These are phyloP conservation scores for Fraxinus anomala DNA, from an alignment of 257 asterid species.

Conservation along the genomic window DNA sequence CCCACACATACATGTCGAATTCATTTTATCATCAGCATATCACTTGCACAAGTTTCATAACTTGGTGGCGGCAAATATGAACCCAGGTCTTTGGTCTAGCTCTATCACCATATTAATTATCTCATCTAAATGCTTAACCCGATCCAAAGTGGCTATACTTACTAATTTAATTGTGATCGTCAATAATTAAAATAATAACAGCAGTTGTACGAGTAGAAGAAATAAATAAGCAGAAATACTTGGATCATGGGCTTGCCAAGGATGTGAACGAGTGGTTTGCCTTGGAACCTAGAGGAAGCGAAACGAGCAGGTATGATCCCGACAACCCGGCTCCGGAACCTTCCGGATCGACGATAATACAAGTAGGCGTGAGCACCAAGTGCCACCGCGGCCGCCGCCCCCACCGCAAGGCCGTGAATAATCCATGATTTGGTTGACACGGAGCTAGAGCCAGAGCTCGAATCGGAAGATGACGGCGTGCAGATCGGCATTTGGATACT, in stretches of 20 bases:
- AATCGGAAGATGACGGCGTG: conserved; percentile 45
- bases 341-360: conserved; percentile 50
- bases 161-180: neutral
- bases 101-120: neutral
- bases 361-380: conserved; percentile 63
- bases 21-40: too few species aligned
- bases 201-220: neutral
- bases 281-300: conserved; percentile 87
- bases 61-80: too few species aligned
- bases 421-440: conserved; percentile 54
- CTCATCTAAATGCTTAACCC: neutral
- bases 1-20: too few species aligned
- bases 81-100: too few species aligned
- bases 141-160: neutral
- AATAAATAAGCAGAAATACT: conserved; percentile 35
- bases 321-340: conserved; percentile 70
- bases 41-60: too few species aligned
- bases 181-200: neutral
- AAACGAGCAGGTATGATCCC: conserved; percentile 95
- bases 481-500: conserved; percentile 41
- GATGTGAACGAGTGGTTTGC: conserved; percentile 83
- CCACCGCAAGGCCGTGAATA: conserved; percentile 51
- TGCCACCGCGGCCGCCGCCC: conserved; percentile 60
- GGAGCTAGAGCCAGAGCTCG: conserved; percentile 41
- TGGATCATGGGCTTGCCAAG: conserved; percentile 98